A percentile compares a stretch with the other conserved stretches of the same genome.
Evolutionary conservation across 1,139 yeast species (phyloP).

Genomic region (Hanseniaspora sp.): DNA sequence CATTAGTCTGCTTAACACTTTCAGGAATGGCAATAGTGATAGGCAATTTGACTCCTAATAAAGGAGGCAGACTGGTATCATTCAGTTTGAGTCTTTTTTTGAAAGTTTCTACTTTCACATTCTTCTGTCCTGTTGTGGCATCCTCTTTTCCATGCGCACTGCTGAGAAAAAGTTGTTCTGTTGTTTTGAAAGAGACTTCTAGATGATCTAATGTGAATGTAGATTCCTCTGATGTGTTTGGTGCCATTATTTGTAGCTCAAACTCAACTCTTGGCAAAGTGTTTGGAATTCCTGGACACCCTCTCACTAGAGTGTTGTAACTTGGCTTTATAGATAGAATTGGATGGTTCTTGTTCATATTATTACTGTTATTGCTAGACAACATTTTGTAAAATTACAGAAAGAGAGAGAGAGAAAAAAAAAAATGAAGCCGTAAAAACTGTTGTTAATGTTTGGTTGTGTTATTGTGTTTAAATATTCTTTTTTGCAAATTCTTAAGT

Average conservation of each 20-base stretch:
- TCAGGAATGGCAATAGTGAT: constrained; percentile 48
- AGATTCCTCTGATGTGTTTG: constrained; percentile 43
- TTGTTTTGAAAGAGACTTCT: constrained; percentile 32
- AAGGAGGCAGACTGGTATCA: constrained; percentile 26
- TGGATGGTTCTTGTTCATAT: constrained; percentile 20
- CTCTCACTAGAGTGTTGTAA: constrained; percentile 40
- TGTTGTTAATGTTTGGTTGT: too few relatives aligned
- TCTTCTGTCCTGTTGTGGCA: constrained; percentile 35
- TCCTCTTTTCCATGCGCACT: constrained; percentile 16
- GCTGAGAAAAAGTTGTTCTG: constrained; percentile 21
- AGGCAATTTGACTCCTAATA: constrained; percentile 48
- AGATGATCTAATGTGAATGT: constrained; percentile 60
- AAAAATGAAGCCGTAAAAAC: too few relatives aligned
- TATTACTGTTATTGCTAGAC: not conserved
- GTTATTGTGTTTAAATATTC: not conserved
- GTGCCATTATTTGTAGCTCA: constrained; percentile 27
- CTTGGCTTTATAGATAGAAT: constrained; percentile 37
- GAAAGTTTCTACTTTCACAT: constrained; percentile 28
- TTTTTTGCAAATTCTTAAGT: not conserved
- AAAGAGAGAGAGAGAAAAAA: too few relatives aligned
- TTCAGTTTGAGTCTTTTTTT: constrained; percentile 33
- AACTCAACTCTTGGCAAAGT: constrained; percentile 36
- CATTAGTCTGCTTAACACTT: constrained; percentile 39
- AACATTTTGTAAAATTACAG: not conserved
- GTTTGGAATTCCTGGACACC: constrained; percentile 56